These are phyloP conservation scores for Trichoderma gamsii DNA, from an alignment of 495 filamentous ascomycete genomes.

Conservation along the genomic window DNA sequence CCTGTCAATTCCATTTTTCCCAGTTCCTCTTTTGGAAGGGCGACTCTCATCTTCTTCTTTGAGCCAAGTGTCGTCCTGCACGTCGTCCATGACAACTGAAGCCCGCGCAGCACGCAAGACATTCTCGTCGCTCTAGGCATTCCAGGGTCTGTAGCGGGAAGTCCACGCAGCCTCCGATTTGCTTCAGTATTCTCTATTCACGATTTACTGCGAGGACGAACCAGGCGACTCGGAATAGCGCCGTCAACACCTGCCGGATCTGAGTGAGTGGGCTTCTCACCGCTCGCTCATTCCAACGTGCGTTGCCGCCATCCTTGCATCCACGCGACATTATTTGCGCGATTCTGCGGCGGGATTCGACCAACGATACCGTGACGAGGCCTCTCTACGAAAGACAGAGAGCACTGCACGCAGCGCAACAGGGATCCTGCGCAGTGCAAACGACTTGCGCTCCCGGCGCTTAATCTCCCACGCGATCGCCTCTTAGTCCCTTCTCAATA, in stretches of 20 bases:
- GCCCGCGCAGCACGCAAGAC: constrained; percentile 6
- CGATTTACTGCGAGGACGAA: neutral
- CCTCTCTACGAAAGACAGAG: neutral
- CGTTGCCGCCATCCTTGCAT: neutral
- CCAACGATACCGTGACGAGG: neutral
- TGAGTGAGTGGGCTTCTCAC: no score
- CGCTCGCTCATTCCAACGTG: neutral
- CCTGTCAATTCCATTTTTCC: neutral
- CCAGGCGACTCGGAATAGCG: no score
- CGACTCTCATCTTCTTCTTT: neutral
- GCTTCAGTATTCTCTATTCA: neutral
- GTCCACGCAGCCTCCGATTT: neutral
- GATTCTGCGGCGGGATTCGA: neutral
- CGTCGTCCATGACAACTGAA: constrained; percentile 14
- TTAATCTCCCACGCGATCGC: neutral
- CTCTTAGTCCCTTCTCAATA: neutral
- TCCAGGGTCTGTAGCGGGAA: neutral
- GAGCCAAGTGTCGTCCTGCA: constrained; percentile 12
- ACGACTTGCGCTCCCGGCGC: neutral
- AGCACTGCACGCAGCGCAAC: neutral
- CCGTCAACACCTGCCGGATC: no score
- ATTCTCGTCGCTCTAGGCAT: neutral
- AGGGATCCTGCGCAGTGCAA: neutral
- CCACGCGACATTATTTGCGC: neutral
- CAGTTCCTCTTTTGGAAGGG: constrained; percentile 3